Evolutionary conservation across 2,329 filamentous ascomycete genomes (phyloP).

Genomic region (Cercospora beticola): DNA sequence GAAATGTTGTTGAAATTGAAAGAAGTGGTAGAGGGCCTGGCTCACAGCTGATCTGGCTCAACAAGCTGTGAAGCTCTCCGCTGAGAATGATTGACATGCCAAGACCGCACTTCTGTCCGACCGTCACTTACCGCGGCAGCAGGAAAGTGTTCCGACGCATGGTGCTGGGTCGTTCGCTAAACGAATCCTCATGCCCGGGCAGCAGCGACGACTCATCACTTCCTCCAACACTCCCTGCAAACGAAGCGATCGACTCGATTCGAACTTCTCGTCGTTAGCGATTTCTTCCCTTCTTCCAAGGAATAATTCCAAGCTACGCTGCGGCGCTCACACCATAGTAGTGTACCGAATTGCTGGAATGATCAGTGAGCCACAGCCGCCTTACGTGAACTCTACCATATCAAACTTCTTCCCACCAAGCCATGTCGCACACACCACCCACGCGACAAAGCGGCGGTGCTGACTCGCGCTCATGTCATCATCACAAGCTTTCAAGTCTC

Average conservation of each 20-base stretch:
- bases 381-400: background rate
- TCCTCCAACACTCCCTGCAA: background rate
- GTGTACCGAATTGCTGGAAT: background rate
- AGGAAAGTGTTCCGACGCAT: background rate
- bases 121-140: background rate
- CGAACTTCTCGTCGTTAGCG: background rate
- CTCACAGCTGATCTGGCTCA: background rate
- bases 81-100: background rate
- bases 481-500: background rate
- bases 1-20: slow-evolving; percentile 49
- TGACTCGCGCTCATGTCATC: background rate
- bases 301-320: background rate
- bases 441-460: background rate
- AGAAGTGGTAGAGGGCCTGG: slow-evolving; percentile 19
- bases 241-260: background rate
- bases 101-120: background rate
- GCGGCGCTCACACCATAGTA: background rate
- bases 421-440: background rate
- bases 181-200: background rate
- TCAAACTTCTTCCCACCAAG: background rate
- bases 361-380: background rate
- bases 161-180: background rate
- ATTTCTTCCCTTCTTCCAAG: background rate
- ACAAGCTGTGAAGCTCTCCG: background rate
- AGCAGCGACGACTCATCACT: background rate